Conservation (phyloP, 192 early-diverging fungal genomes). For the Podila horticola region DNA sequence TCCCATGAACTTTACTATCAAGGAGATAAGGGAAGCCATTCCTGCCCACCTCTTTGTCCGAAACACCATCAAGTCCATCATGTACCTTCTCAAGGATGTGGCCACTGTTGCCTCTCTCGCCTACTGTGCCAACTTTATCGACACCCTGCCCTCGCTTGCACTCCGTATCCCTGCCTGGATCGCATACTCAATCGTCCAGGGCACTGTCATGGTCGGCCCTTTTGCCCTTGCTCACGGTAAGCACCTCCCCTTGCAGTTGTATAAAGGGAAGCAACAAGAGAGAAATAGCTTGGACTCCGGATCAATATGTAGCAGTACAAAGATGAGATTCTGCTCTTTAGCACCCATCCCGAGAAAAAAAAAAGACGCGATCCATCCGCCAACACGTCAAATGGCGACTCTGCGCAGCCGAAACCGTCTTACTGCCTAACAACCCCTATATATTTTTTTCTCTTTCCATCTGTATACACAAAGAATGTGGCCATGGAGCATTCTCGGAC, state of each 20-base stretch:
- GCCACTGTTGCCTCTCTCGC: slow-evolving; percentile 69
- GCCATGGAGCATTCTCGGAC: slow-evolving; percentile 89
- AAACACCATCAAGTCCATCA: slow-evolving; percentile 80
- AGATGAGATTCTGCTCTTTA: no score
- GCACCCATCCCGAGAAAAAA: no score
- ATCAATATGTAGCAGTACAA: background rate
- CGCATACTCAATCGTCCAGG: slow-evolving; percentile 85
- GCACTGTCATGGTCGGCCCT: slow-evolving; percentile 83
- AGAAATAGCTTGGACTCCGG: background rate
- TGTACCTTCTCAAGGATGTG: slow-evolving; percentile 82
- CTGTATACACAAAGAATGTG: slow-evolving; percentile 72
- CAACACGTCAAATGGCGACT: no score
- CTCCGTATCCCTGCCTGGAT: slow-evolving; percentile 74
- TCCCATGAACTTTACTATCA: slow-evolving; percentile 83
- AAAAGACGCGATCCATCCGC: no score
- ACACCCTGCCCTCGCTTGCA: slow-evolving; percentile 52
- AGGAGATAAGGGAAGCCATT: slow-evolving; percentile 88
- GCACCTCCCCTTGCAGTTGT: background rate
- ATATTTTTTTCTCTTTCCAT: background rate
- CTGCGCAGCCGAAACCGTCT: no score
- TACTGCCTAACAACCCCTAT: no score
- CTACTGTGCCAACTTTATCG: slow-evolving; percentile 77
- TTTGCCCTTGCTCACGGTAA: slow-evolving; percentile 86
- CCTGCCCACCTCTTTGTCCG: slow-evolving; percentile 94
- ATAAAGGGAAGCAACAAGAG: no score